Evolutionary conservation across 768 basidiomycete genomes (phyloP).

Genomic region (Russula dissimulans): DNA sequence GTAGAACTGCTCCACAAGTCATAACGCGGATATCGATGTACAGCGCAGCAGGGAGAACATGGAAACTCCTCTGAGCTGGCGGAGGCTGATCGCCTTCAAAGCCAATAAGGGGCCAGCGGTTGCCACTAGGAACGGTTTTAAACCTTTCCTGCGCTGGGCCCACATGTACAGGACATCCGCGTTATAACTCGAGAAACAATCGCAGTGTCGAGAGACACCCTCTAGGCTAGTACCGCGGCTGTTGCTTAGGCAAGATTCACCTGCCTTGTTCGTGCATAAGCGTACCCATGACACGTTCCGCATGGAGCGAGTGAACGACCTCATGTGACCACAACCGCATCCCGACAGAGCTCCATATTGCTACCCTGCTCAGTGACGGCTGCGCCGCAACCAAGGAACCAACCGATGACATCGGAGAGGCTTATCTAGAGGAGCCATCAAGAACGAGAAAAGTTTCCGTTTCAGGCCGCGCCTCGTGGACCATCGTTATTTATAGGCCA

Average conservation of each 20-base stretch:
- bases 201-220: background rate
- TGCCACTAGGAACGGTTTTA: background rate
- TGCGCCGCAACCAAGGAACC: background rate
- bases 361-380: slow-evolving; percentile 4
- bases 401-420: background rate
- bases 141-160: background rate
- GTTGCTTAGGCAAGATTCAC: background rate
- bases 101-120: no score
- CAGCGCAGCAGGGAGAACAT: background rate
- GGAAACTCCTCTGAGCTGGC: background rate
- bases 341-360: background rate
- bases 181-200: background rate
- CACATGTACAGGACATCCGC: background rate
- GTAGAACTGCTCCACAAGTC: background rate
- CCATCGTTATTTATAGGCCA: background rate
- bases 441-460: background rate
- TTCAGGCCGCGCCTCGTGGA: background rate
- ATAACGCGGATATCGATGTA: background rate
- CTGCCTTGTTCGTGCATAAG: background rate
- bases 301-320: background rate
- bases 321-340: background rate
- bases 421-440: no score
- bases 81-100: background rate
- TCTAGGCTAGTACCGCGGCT: background rate
- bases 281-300: background rate